A percentile compares a stretch with the other conserved stretches of the same genome.
Evolutionary conservation across 2,329 filamentous ascomycete genomes (phyloP).

Genomic region (Talaromyces amestolkiae): DNA sequence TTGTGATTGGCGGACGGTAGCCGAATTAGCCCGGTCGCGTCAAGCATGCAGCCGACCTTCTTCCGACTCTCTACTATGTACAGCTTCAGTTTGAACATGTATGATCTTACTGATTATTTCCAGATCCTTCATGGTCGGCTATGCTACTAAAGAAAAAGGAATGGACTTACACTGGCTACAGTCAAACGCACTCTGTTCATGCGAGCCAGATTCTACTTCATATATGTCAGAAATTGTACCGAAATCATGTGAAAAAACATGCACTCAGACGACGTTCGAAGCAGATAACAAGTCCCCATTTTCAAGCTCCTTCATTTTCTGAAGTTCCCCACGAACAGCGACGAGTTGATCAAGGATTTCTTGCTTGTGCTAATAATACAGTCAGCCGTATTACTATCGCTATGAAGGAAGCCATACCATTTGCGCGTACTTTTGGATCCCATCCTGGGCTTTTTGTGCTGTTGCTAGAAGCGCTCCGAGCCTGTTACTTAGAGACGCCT

Average conservation of each 20-base stretch:
- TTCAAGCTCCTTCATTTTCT: not conserved
- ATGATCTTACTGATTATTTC: too few species aligned
- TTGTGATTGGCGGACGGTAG: conserved; percentile 40
- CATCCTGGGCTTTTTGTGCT: not conserved
- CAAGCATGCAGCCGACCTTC: conserved; percentile 18
- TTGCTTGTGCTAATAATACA: not conserved
- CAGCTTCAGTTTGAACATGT: too few species aligned
- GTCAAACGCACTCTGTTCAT: too few species aligned
- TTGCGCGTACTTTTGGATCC: not conserved
- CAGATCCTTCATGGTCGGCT: too few species aligned
- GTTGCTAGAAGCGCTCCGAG: not conserved
- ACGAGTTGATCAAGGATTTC: not conserved
- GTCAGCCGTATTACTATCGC: not conserved
- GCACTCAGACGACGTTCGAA: not conserved
- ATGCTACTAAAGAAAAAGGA: not conserved
- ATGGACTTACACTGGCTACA: too few species aligned
- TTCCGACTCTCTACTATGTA: not conserved
- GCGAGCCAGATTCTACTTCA: not conserved
- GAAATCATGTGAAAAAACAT: not conserved
- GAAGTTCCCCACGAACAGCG: not conserved
- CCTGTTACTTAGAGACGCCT: not conserved
- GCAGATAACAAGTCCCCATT: not conserved
- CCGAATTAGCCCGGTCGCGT: conserved; percentile 38
- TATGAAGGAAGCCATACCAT: not conserved
- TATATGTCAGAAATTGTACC: not conserved